Conservation (phyloP, 805 yeast species). For the Clavispora asparagi region DNA sequence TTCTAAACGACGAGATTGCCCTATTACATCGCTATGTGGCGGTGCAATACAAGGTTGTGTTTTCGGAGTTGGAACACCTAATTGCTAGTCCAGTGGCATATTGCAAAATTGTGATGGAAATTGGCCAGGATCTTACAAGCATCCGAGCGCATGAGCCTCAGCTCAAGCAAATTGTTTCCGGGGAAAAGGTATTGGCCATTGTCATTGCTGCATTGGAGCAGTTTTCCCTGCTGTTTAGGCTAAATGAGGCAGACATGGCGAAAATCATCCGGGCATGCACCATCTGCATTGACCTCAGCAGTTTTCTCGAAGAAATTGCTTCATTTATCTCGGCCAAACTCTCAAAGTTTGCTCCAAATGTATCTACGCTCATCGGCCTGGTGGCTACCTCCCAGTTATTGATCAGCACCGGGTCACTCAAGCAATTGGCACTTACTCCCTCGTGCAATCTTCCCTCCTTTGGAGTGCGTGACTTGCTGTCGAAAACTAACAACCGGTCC, state of each 20-base stretch:
- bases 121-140: conserved; percentile 44
- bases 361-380: conserved; percentile 67
- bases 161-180: conserved; percentile 43
- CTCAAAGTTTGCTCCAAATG: conserved; percentile 69
- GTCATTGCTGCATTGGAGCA: conserved; percentile 66
- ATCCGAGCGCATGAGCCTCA: conserved; percentile 26
- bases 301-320: conserved; percentile 40
- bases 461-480: conserved; percentile 47
- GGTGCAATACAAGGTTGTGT: conserved; percentile 51
- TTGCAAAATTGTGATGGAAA: conserved; percentile 43
- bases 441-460: conserved; percentile 79
- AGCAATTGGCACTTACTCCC: conserved; percentile 62
- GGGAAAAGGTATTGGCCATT: conserved; percentile 65
- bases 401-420: conserved; percentile 63
- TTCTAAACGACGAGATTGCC: conserved; percentile 51
- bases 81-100: conserved; percentile 60
- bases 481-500: conserved; percentile 21
- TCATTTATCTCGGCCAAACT: conserved; percentile 54
- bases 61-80: conserved; percentile 66
- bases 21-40: conserved; percentile 46
- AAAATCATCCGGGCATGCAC: conserved; percentile 43
- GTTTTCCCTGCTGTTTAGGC: conserved; percentile 4
- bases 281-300: conserved; percentile 41
- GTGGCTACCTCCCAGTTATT: conserved; percentile 68
- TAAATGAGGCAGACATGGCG: conserved; percentile 26